Evolutionary conservation across 495 filamentous ascomycete genomes (phyloP).

Genomic region (Corynascus novoguineensis): DNA sequence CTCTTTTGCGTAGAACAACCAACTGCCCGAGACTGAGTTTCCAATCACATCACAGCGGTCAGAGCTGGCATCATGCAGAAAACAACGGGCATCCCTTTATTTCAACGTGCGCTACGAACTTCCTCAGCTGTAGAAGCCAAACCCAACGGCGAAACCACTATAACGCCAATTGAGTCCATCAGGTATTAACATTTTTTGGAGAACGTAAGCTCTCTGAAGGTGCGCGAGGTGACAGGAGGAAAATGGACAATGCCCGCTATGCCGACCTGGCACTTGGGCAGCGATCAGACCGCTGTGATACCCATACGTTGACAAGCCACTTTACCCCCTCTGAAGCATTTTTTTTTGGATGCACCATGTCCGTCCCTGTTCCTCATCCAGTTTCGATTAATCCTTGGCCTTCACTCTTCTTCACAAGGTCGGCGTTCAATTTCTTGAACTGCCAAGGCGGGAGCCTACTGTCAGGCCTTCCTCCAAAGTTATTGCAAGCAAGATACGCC

Average conservation of each 20-base stretch:
- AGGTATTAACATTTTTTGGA: neutral
- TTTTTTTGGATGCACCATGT: no score
- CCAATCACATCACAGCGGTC: no score
- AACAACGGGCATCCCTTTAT: neutral
- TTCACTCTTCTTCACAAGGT: neutral
- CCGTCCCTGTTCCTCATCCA: neutral
- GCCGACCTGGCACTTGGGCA: neutral
- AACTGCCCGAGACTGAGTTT: no score
- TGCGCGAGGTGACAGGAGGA: neutral
- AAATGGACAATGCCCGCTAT: neutral
- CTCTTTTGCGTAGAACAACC: no score
- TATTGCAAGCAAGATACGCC: constrained; percentile 3
- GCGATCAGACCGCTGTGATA: neutral
- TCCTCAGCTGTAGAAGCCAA: neutral
- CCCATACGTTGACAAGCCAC: neutral
- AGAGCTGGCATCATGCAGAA: neutral
- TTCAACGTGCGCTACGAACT: constrained; percentile 7
- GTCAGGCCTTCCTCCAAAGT: neutral
- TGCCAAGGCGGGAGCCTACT: neutral
- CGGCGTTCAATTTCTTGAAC: neutral
- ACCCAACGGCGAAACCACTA: constrained; percentile 4
- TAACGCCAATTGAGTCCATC: neutral
- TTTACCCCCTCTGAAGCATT: neutral
- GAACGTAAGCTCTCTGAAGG: neutral
- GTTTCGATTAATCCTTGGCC: no score